phyloP scores from a whole-genome alignment of 2,329 filamentous ascomycete genomes.

The Sarocladium oryzae region DNA sequence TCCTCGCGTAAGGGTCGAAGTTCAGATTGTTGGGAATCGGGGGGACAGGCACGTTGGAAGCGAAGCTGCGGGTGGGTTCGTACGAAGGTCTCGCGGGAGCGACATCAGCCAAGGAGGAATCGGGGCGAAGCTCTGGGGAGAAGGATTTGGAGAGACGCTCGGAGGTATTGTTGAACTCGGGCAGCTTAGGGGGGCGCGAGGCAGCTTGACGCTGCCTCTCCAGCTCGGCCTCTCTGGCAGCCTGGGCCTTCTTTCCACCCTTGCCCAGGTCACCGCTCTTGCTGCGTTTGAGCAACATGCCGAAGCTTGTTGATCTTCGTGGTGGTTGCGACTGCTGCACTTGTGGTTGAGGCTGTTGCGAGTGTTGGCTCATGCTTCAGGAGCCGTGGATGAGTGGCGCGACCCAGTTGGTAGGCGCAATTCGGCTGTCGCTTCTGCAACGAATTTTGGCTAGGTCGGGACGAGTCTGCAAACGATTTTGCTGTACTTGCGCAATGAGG shows the following conservation, averaged over 20 bases:
- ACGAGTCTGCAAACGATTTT: no score
- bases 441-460: no score
- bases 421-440: no score
- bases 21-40: slow-evolving; percentile 55
- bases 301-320: slow-evolving; percentile 37
- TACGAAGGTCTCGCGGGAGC: slow-evolving; percentile 39
- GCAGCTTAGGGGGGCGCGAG: slow-evolving; percentile 44
- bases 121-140: slow-evolving; percentile 52
- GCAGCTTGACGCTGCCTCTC: slow-evolving; percentile 44
- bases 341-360: background rate
- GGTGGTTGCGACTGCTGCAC: slow-evolving; percentile 15
- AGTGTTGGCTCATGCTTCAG: slow-evolving; percentile 24
- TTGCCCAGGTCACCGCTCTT: slow-evolving; percentile 61
- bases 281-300: slow-evolving; percentile 58
- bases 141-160: slow-evolving; percentile 40
- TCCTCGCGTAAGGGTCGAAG: slow-evolving; percentile 72
- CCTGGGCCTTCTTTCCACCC: slow-evolving; percentile 52
- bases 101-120: slow-evolving; percentile 36
- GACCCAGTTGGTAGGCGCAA: background rate
- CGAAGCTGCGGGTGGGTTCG: slow-evolving; percentile 37
- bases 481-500: slow-evolving; percentile 2
- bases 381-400: slow-evolving; percentile 15
- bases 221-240: slow-evolving; percentile 42
- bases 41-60: slow-evolving; percentile 42
- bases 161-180: slow-evolving; percentile 43